phyloP scores from a whole-genome alignment of 2,329 filamentous ascomycete genomes.

The Talaromyces sp. region DNA sequence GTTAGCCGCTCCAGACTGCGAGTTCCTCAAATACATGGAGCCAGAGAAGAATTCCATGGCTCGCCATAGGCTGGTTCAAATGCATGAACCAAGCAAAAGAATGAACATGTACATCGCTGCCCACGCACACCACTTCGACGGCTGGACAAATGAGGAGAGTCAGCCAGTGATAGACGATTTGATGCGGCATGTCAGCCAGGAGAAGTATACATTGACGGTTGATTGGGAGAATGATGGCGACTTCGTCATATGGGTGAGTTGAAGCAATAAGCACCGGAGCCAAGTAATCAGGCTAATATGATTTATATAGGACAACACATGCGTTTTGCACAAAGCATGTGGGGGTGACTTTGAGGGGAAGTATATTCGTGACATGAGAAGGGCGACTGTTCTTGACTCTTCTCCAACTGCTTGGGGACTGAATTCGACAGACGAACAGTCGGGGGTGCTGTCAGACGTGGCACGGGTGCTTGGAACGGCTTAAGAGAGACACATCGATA shows the following conservation, averaged over 20 bases:
- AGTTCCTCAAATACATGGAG: slow-evolving; percentile 44
- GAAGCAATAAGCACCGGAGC: background rate
- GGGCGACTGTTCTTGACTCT: slow-evolving; percentile 52
- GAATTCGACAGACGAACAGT: slow-evolving; percentile 24
- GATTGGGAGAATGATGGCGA: slow-evolving; percentile 49
- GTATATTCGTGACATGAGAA: slow-evolving; percentile 50
- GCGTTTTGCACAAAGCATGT: slow-evolving; percentile 51
- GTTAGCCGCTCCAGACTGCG: slow-evolving; percentile 44
- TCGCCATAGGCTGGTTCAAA: slow-evolving; percentile 48
- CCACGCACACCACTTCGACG: slow-evolving; percentile 51
- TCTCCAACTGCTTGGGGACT: slow-evolving; percentile 41
- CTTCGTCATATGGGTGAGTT: slow-evolving; percentile 50
- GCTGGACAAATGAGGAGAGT: slow-evolving; percentile 31
- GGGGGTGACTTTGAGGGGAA: slow-evolving; percentile 47
- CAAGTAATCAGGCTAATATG: background rate
- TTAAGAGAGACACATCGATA: background rate
- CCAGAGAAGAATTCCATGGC: slow-evolving; percentile 34
- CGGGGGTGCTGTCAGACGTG: background rate
- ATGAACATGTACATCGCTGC: slow-evolving; percentile 52
- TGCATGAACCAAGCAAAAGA: slow-evolving; percentile 47
- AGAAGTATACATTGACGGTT: slow-evolving; percentile 45
- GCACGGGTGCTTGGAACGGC: background rate
- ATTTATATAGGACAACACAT: slow-evolving; percentile 44
- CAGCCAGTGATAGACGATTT: slow-evolving; percentile 31
- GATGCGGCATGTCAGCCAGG: slow-evolving; percentile 44